Conservation (phyloP, 768 basidiomycete species). For the Xerocomellus amylosporus region DNA sequence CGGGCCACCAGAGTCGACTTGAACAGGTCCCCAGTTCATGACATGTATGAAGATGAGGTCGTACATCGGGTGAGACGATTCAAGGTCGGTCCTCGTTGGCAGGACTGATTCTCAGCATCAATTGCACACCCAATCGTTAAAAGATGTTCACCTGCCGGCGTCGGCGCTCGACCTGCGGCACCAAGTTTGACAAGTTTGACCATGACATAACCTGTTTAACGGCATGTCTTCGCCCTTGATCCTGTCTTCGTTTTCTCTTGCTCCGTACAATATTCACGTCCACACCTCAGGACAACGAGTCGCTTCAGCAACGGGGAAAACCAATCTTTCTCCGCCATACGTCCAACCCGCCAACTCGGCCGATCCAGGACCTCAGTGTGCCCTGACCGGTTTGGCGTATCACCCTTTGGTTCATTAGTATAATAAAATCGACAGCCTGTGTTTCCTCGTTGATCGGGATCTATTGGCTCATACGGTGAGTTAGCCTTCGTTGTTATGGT, state of each 20-base stretch:
- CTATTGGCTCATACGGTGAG: no score
- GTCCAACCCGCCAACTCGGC: conserved; percentile 63
- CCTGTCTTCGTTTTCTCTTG: background rate
- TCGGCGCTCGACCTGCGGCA: conserved; percentile 57
- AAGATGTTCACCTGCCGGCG: conserved; percentile 69
- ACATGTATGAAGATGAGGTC: conserved; percentile 25
- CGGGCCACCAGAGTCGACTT: background rate
- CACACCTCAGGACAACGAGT: conserved; percentile 62
- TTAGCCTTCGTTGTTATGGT: no score
- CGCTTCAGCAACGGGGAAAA: conserved; percentile 73
- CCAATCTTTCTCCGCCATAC: conserved; percentile 74
- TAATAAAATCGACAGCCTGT: no score
- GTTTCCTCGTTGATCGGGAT: no score
- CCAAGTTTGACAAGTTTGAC: conserved; percentile 58
- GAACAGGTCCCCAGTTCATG: background rate
- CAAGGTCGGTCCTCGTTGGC: conserved; percentile 36
- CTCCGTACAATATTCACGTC: background rate
- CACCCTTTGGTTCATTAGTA: no score
- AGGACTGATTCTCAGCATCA: conserved; percentile 49
- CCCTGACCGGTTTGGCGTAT: no score
- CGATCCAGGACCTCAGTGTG: conserved; percentile 31
- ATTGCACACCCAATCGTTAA: conserved; percentile 65
- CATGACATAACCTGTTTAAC: conserved; percentile 61
- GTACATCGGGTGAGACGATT: conserved; percentile 47
- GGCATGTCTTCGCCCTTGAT: conserved; percentile 28